A percentile compares a stretch with the other conserved stretches of the same genome.
These are phyloP conservation scores for Hevea brasiliensis DNA, from an alignment of 345 rosid genomes.

Conservation along the genomic window DNA sequence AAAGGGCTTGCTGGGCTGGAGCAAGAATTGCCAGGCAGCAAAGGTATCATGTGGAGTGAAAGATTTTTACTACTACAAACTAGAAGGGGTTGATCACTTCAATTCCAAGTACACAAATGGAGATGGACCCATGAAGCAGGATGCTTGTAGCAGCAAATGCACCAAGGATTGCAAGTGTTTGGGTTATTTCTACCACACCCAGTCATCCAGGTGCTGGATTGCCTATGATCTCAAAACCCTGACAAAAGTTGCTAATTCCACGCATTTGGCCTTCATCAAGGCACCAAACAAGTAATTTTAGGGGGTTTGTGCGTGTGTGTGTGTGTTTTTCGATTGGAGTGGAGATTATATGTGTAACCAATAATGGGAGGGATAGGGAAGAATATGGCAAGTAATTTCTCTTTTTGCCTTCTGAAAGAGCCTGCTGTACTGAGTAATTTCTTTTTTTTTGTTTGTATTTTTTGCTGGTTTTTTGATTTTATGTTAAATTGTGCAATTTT, in stretches of 20 bases:
- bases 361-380: too few relatives aligned
- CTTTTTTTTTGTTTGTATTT: too few relatives aligned
- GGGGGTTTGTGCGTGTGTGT: too few relatives aligned
- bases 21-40: constrained; percentile 32
- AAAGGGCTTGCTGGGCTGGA: constrained; percentile 45
- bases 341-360: too few relatives aligned
- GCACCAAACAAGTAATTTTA: not conserved
- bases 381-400: too few relatives aligned
- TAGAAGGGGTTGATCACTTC: constrained; percentile 58
- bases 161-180: constrained; percentile 28
- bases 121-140: constrained; percentile 23
- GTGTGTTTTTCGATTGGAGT: too few relatives aligned
- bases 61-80: constrained; percentile 35
- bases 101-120: constrained; percentile 46
- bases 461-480: too few relatives aligned
- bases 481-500: too few relatives aligned
- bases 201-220: constrained; percentile 30
- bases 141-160: constrained; percentile 37
- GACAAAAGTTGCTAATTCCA: constrained; percentile 29
- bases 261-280: constrained; percentile 33
- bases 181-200: constrained; percentile 32
- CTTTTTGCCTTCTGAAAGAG: too few relatives aligned
- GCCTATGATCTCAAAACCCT: constrained; percentile 35
- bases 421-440: too few relatives aligned
- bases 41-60: constrained; percentile 33